phyloP scores from a whole-genome alignment of 768 basidiomycete genomes.

The Leccinum incarnatum region DNA sequence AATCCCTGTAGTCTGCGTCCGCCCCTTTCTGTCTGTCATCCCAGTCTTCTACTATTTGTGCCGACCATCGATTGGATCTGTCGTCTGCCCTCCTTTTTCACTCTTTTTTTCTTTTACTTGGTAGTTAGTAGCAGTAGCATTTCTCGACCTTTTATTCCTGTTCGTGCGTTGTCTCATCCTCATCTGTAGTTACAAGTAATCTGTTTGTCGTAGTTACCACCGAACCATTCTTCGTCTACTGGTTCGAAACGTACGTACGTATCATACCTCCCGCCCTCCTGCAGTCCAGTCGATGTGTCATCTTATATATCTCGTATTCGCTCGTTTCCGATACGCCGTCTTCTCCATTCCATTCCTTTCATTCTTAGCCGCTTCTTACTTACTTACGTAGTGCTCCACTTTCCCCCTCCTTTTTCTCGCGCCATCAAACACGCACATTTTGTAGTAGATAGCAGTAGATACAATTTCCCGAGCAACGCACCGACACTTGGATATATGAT shows the following conservation, averaged over 20 bases:
- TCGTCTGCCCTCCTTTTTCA: slow-evolving; percentile 4
- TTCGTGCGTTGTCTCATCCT: slow-evolving; percentile 24
- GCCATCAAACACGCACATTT: slow-evolving; percentile 16
- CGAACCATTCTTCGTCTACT: slow-evolving; percentile 33
- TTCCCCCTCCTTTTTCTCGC: neutral
- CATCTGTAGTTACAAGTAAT: slow-evolving; percentile 34
- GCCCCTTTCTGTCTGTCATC: slow-evolving; percentile 20
- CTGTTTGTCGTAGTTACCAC: slow-evolving; percentile 26
- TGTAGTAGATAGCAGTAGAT: slow-evolving; percentile 41
- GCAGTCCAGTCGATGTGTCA: neutral
- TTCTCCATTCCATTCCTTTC: neutral
- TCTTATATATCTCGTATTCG: slow-evolving; percentile 2
- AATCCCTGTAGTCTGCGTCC: slow-evolving; percentile 9
- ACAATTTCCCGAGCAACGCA: slow-evolving; percentile 28
- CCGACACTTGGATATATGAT: slow-evolving; percentile 19
- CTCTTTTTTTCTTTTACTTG: slow-evolving; percentile 8
- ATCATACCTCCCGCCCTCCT: slow-evolving; percentile 8
- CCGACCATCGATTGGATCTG: slow-evolving; percentile 24
- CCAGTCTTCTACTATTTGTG: slow-evolving; percentile 28
- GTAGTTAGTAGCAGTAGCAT: slow-evolving; percentile 29
- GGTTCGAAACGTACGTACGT: slow-evolving; percentile 10
- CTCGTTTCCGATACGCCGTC: slow-evolving; percentile 2
- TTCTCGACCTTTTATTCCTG: slow-evolving; percentile 7
- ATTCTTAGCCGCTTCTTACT: neutral
- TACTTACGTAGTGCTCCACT: neutral